Evolutionary conservation across 352 stramenopile species (phyloP), one percentile per base, ranked within the genome.

Genomic region (Phytophthora sp.): DNA sequence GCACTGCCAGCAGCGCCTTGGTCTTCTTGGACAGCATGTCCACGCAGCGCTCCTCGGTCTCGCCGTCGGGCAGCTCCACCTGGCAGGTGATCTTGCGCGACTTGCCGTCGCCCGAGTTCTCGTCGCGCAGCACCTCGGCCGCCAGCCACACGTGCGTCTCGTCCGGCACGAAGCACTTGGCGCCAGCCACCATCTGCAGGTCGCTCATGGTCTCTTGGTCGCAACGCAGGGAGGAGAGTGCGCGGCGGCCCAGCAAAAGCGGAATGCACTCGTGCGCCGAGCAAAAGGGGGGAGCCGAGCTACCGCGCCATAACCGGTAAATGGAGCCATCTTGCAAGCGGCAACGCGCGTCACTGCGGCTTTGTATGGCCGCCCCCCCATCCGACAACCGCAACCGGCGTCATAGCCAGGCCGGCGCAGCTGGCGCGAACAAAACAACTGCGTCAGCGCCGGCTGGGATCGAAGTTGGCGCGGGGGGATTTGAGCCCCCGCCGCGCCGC

Each of bases 121-220:
- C 79, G 38, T 91, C 84, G 35, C 81, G 81, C 42, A 94, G 44
- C 23, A 95, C 77, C 44, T 93, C 72, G 18, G 85, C 87, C 24
- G 83, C 71, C 37, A 95, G 84, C 85, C 87, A 95, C 60, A 95
- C 81, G 70, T 94, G 81, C 12, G 66, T 86, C 71, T 93, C 84
- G 56, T 95, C 85, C 8, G 87, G 87, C 62, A 95, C 85, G 65
- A 93, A 95, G 84, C 83, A 93, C 79, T 91, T 91, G 67, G 72
- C 77, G 31, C 87, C 87, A 18, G 67, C 62, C 44, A 88, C 79
- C 72, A 90, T 84, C 66, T 90, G 78, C 34, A 84, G 60, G 46
- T 75, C 68, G 63, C 64, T 77, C 68, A 76, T 73, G 46, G 26
- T 69, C 50, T 63, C 50, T 55, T 35, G n/a, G n/a, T n/a, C n/a